Base-by-base conservation (phyloP, 108 stramenopile genomes). In the Schizochytrium sp. region DNA sequence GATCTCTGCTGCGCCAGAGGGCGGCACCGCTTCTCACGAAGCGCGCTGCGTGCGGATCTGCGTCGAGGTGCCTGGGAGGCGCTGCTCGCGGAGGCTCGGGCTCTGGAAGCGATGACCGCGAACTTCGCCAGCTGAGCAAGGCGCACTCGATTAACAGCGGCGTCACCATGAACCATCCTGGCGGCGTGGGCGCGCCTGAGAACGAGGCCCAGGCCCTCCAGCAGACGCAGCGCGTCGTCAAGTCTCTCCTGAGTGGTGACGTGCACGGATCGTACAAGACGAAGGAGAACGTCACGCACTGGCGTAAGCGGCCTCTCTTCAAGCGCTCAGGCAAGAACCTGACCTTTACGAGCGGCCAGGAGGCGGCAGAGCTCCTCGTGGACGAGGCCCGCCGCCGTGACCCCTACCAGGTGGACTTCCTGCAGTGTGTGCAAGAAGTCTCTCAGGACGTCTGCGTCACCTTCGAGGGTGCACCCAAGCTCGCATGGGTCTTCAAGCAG, bases 261-360 rank as follows among this genome's bases (percentile, higher is more conserved):
- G 87, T 83, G 15, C 76, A 95, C 89, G 96, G 96, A 57, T 95
- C 96, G 49, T 96, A 97, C 89, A 95, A 96, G 90, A 97, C 95
- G 55, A 96, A 96, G 96, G 93, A 94, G 88, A 87, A 95, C 44
- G 92, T 93, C 72, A 95, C 95, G 88, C 89, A 91, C 45, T 97
- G 96, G 96, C 92, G 95, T 44, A 96, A 96, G 94, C 96, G 96
- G 89, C 97, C 97, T 3, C 93, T 97, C 55, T 97, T 97, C 91
- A 96, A 96, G 69, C 95, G 97, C 53, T 95, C 95, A 76, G 97
- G 97, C 47, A 59, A 87, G 87, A 96, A 97, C 89, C 96, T 96
- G 15, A 95, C 96, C 4, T 98, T 98, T 95, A 96, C 96, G 88
- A 96, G 96, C 12, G 97, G 97, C 55, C 91, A 94, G 88, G 96